Evolutionary conservation across 2,329 filamentous ascomycete genomes (phyloP).

Genomic region (Fusarium acutatum): DNA sequence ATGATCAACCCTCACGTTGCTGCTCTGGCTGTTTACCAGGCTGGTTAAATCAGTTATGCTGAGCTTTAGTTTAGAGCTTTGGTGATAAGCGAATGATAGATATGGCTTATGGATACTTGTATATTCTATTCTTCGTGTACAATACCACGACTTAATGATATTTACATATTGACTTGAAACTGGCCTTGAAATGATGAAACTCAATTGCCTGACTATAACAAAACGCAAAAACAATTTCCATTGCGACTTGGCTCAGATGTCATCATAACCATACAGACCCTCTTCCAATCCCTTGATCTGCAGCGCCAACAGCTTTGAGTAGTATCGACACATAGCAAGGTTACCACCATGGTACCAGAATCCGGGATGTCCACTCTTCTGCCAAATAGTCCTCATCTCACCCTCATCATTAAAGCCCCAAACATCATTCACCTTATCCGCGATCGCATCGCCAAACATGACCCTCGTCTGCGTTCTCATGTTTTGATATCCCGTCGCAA

Average conservation of each 20-base stretch:
- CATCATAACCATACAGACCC: conserved; percentile 47
- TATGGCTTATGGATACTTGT: neutral
- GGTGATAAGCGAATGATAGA: no score
- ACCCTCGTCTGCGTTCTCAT: conserved; percentile 71
- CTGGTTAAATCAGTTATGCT: conserved; percentile 61
- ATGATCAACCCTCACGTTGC: conserved; percentile 80
- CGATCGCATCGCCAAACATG: conserved; percentile 69
- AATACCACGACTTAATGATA: neutral
- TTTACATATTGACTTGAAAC: neutral
- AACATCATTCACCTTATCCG: conserved; percentile 64
- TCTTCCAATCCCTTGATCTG: conserved; percentile 59
- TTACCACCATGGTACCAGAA: conserved; percentile 76
- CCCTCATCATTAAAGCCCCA: conserved; percentile 69
- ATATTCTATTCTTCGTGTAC: neutral
- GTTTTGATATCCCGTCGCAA: conserved; percentile 73
- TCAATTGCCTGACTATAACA: neutral
- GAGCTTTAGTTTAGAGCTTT: accelerated
- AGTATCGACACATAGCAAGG: conserved; percentile 68
- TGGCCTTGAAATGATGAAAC: accelerated
- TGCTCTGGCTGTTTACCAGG: conserved; percentile 79
- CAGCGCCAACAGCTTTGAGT: conserved; percentile 62
- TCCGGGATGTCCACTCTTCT: conserved; percentile 66
- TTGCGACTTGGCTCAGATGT: conserved; percentile 20
- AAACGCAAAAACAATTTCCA: neutral
- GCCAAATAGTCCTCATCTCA: conserved; percentile 67